Evolutionary conservation across 2,329 filamentous ascomycete genomes (phyloP).

Genomic region (Ceratocystis variospora): DNA sequence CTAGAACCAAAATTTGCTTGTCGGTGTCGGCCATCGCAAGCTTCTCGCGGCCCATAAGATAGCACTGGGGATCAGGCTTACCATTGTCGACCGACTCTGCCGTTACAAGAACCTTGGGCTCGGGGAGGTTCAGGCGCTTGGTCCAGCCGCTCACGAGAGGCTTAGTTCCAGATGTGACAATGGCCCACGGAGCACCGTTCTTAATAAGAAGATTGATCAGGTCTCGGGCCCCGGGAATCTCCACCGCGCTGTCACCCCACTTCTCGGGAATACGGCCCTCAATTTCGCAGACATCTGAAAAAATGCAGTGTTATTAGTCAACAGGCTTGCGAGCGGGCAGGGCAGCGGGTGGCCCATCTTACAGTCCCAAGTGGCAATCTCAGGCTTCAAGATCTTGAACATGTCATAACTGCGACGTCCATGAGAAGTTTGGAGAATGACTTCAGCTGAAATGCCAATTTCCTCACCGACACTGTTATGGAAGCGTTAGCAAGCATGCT

Average conservation of each 20-base stretch:
- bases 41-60: slow-evolving; percentile 50
- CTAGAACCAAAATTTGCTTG: slow-evolving; percentile 57
- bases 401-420: slow-evolving; percentile 81
- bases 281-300: slow-evolving; percentile 58
- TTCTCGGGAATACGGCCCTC: slow-evolving; percentile 65
- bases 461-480: slow-evolving; percentile 56
- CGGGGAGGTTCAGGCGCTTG: slow-evolving; percentile 48
- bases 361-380: slow-evolving; percentile 91
- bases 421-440: slow-evolving; percentile 82
- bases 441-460: slow-evolving; percentile 68
- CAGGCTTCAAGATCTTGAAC: slow-evolving; percentile 62
- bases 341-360: slow-evolving; percentile 27
- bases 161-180: slow-evolving; percentile 62
- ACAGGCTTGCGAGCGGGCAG: not conserved
- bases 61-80: slow-evolving; percentile 67
- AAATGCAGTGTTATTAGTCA: not conserved
- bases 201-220: slow-evolving; percentile 55
- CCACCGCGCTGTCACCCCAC: slow-evolving; percentile 63
- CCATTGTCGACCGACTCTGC: slow-evolving; percentile 63
- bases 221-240: slow-evolving; percentile 68
- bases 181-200: slow-evolving; percentile 61
- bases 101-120: slow-evolving; percentile 53
- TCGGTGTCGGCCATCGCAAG: slow-evolving; percentile 39
- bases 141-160: slow-evolving; percentile 62
- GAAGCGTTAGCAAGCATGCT: slow-evolving; percentile 29